Percentiles rank a stretch among this genome's conserved stretches.
These are phyloP conservation scores for Meyerozyma elateridarum DNA, from an alignment of 1,139 yeast species.

Conservation along the genomic window DNA sequence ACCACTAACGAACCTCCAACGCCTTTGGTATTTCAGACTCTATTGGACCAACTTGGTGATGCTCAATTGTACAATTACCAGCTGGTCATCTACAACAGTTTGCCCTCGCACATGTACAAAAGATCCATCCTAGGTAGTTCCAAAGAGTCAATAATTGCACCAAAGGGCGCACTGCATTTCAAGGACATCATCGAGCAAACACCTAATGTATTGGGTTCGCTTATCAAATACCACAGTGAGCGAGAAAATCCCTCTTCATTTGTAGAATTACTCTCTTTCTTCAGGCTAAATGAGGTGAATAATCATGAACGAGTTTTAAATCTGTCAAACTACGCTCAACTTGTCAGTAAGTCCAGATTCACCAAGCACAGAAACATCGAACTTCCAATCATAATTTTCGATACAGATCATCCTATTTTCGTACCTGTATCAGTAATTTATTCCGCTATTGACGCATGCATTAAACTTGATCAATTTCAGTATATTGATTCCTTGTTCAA, in stretches of 20 bases:
- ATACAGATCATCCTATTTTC: constrained; percentile 14
- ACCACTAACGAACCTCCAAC: constrained; percentile 22
- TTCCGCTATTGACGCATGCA: constrained; percentile 27
- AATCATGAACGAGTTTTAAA: constrained; percentile 22
- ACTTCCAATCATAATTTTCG: constrained; percentile 13
- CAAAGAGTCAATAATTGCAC: constrained; percentile 6
- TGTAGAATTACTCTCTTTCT: constrained; percentile 23
- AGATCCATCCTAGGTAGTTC: constrained; percentile 19
- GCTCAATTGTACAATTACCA: constrained; percentile 22
- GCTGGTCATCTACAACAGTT: constrained; percentile 22
- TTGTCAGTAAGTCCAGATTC: constrained; percentile 30
- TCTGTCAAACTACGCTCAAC: constrained; percentile 16
- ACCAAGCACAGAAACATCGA: constrained; percentile 11
- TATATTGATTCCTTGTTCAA: constrained; percentile 32
- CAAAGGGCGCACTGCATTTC: constrained; percentile 18
- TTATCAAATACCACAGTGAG: constrained; percentile 23
- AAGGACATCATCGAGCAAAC: constrained; percentile 19
- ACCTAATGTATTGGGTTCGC: constrained; percentile 25
- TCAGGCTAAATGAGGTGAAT: constrained; percentile 25
- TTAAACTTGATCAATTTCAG: constrained; percentile 22
- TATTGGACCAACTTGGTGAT: constrained; percentile 24
- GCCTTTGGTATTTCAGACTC: constrained; percentile 18
- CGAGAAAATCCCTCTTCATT: constrained; percentile 20
- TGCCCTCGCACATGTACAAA: constrained; percentile 21
- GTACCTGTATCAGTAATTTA: constrained; percentile 19